These are phyloP conservation scores for Trichoderma citrinoviride DNA, from an alignment of 2,329 filamentous ascomycete genomes.

Conservation along the genomic window DNA sequence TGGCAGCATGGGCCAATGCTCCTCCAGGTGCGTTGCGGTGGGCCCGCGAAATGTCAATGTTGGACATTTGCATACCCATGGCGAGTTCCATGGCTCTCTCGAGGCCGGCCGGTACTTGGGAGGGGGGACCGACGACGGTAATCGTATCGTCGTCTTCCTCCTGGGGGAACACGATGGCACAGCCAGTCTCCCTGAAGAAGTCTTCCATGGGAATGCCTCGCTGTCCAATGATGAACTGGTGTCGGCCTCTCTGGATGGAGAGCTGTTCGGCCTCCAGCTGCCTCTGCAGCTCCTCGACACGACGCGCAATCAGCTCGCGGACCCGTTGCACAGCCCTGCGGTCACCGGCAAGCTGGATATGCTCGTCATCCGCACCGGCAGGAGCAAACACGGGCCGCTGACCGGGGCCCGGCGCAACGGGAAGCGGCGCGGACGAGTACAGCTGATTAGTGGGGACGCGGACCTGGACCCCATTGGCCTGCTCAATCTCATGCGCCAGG, in stretches of 20 bases:
- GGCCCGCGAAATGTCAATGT: slow-evolving; percentile 77
- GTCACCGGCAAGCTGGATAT: slow-evolving; percentile 85
- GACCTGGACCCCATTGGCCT: slow-evolving; percentile 74
- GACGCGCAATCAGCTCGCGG: slow-evolving; percentile 72
- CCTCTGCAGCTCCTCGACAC: slow-evolving; percentile 70
- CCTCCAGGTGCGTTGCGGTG: slow-evolving; percentile 72
- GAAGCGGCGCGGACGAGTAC: slow-evolving; percentile 68
- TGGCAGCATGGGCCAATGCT: slow-evolving; percentile 74
- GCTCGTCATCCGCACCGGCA: slow-evolving; percentile 64
- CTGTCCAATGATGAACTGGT: slow-evolving; percentile 92
- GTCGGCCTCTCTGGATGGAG: slow-evolving; percentile 78
- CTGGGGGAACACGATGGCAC: slow-evolving; percentile 76
- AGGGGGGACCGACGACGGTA: slow-evolving; percentile 76
- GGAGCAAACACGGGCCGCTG: slow-evolving; percentile 69
- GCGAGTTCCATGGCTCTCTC: slow-evolving; percentile 87
- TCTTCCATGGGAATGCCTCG: slow-evolving; percentile 76
- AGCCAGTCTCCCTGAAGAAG: slow-evolving; percentile 88
- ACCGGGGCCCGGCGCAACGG: slow-evolving; percentile 58
- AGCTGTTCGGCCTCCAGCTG: slow-evolving; percentile 76
- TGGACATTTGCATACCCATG: slow-evolving; percentile 79
- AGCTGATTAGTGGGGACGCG: slow-evolving; percentile 79
- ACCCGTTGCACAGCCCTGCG: slow-evolving; percentile 76
- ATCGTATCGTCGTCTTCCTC: slow-evolving; percentile 79
- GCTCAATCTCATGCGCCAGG: slow-evolving; percentile 66
- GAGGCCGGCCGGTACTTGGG: slow-evolving; percentile 69